Evolutionary conservation across 139 green algal species (phyloP), one percentile per base, ranked within the genome.

Genomic region (Auxenochlorella pyrenoidosa): DNA sequence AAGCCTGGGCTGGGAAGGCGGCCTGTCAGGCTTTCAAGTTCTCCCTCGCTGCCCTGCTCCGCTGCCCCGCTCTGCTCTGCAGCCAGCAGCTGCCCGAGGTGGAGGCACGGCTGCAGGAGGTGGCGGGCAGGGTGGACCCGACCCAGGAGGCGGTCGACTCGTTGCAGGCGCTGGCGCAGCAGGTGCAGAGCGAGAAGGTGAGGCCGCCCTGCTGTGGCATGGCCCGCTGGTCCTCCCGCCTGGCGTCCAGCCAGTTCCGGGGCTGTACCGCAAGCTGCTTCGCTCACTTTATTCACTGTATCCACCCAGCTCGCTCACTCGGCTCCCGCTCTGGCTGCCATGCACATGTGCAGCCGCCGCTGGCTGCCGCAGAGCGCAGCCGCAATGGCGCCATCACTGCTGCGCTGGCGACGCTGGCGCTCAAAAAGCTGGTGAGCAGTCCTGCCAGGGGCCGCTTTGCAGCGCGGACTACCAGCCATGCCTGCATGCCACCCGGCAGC

Each of bases 171-270:
- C 70, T 87, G 68, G 43, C 34, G 18, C 41, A 41, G 41, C 47
- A 70, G 5, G 54, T 79, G 28, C 24, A 77, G 30, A 30, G 3
- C n/a, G 66, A 87, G 13, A 51, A 87, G 82, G 82, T 87, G 82
- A 40, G 82, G 26, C n/a, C n/a, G n/a, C n/a, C n/a, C n/a, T n/a
- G n/a, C n/a, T n/a, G n/a, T n/a, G n/a, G n/a, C n/a, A n/a, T n/a
- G n/a, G n/a, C n/a, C n/a, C n/a, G n/a, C n/a, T n/a, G n/a, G n/a
- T n/a, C n/a, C n/a, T n/a, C n/a, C n/a, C n/a, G n/a, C n/a, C n/a
- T n/a, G n/a, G n/a, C n/a, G n/a, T n/a, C n/a, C n/a, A n/a, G n/a
- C n/a, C n/a, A n/a, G n/a, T n/a, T n/a, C n/a, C n/a, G n/a, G n/a
- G n/a, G n/a, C n/a, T n/a, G n/a, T n/a, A n/a, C n/a, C n/a, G n/a